Base-by-base conservation (phyloP, 148 eudicot genomes). In the Salicornia ramosissima region DNA sequence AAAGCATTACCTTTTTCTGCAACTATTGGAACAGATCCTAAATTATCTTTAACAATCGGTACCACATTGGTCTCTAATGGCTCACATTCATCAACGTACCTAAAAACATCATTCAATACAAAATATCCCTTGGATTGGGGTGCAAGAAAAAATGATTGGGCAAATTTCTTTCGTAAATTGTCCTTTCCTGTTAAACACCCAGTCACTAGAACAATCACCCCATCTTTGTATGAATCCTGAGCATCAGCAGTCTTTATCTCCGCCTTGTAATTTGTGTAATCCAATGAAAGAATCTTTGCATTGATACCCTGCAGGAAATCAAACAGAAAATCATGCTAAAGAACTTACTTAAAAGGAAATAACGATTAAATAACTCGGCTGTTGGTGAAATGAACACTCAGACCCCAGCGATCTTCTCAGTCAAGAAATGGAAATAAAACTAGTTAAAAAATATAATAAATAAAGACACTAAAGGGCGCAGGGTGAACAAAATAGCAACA, bases 201-300 rank as follows among this genome's bases (percentile, higher is more conserved):
- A 42, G 91, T 85, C 36, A 89, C 96, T 42, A 86, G 65, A 29
- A 89, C 85, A 75, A 83, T 72, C 76, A 89, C 91, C 56, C 96
- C 96, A 36, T 80, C 83, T 51, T 78, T 80, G 67, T 72, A 80
- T 36, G 96, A 89, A 26, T 73, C 84, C 71, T 87, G 96, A 56
- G 96, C 86, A 83, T 89, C 91, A 34, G 91, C 91, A 66, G 91
- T 86, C 74, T 73, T 73, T 70, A 89, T 89, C 83, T 89, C 96
- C 57, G 88, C 89, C 72, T 77, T 84, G 74, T 68, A 86, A 61
- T 77, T 84, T 76, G 83, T 85, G 77, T 77, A 85, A 74, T 85
- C 84, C 58, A 89, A 43, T 30, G 96, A 87, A 70, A 90, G 82
- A 65, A 87, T 85, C 77, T 72, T 83, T 10, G 84, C 85, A 52